Conservation (phyloP, 2,329 filamentous ascomycete genomes). For the Amauroascus verrucosus region DNA sequence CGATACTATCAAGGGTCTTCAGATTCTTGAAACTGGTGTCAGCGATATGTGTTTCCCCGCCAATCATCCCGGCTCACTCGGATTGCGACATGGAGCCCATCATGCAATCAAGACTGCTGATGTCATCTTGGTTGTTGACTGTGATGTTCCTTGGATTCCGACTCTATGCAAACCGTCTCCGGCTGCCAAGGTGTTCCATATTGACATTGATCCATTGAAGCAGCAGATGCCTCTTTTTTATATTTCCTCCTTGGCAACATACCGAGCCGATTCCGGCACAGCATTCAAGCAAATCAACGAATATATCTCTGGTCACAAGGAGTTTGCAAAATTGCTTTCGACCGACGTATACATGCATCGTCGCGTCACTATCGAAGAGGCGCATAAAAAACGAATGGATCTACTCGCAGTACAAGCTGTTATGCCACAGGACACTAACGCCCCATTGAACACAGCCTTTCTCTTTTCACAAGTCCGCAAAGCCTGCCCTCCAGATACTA, state of each 20-base stretch:
- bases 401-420: slow-evolving; percentile 48
- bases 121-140: slow-evolving; percentile 74
- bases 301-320: slow-evolving; percentile 44
- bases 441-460: slow-evolving; percentile 52
- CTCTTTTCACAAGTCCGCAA: slow-evolving; percentile 48
- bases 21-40: slow-evolving; percentile 44
- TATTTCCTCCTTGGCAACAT: slow-evolving; percentile 54
- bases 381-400: slow-evolving; percentile 50
- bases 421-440: slow-evolving; percentile 49
- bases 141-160: slow-evolving; percentile 89
- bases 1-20: slow-evolving; percentile 39
- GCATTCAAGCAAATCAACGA: slow-evolving; percentile 60
- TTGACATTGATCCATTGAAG: slow-evolving; percentile 59
- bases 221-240: slow-evolving; percentile 67
- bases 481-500: slow-evolving; percentile 52
- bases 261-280: slow-evolving; percentile 54
- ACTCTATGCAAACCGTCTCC: slow-evolving; percentile 55
- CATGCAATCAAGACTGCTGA: slow-evolving; percentile 66
- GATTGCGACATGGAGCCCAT: slow-evolving; percentile 64
- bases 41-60: slow-evolving; percentile 44
- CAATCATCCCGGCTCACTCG: slow-evolving; percentile 48
- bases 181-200: slow-evolving; percentile 51
- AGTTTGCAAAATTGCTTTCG: slow-evolving; percentile 35
- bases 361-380: slow-evolving; percentile 46
- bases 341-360: slow-evolving; percentile 36